These are phyloP conservation scores for Cutaneotrichosporon sp. DNA, from an alignment of 1,284 basidiomycete species.

Conservation along the genomic window DNA sequence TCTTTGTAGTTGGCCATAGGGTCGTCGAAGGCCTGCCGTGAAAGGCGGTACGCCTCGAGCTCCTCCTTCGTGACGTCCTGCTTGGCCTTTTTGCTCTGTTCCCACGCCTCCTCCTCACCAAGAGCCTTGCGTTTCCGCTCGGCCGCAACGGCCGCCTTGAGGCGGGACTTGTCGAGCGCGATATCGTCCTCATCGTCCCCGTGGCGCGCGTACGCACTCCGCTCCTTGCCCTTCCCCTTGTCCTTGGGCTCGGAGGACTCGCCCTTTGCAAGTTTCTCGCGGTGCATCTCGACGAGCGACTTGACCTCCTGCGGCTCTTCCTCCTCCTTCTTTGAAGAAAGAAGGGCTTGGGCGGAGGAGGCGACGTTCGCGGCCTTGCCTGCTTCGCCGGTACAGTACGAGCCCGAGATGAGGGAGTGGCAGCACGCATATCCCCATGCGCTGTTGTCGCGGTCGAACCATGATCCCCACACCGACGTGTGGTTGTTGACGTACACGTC, in stretches of 20 bases:
- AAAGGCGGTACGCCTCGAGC: slow-evolving; percentile 56
- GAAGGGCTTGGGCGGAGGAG: slow-evolving; percentile 64
- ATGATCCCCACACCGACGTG: slow-evolving; percentile 91
- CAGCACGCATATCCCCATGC: slow-evolving; percentile 95
- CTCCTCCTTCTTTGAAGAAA: slow-evolving; percentile 48
- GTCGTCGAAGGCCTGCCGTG: slow-evolving; percentile 45
- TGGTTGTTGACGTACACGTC: slow-evolving; percentile 96
- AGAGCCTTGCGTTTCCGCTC: slow-evolving; percentile 72
- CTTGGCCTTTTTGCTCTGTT: slow-evolving; percentile 46
- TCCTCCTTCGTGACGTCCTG: slow-evolving; percentile 87
- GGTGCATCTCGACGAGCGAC: slow-evolving; percentile 44
- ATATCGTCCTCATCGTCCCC: slow-evolving; percentile 64
- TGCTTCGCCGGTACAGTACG: slow-evolving; percentile 87
- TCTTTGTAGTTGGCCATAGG: slow-evolving; percentile 50
- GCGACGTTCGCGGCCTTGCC: slow-evolving; percentile 74
- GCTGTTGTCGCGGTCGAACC: slow-evolving; percentile 67
- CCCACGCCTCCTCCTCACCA: slow-evolving; percentile 54
- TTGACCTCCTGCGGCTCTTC: slow-evolving; percentile 24
- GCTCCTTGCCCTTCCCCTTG: slow-evolving; percentile 2
- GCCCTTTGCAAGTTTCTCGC: slow-evolving; percentile 32
- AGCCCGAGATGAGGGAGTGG: slow-evolving; percentile 75
- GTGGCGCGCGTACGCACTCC: slow-evolving; percentile 44
- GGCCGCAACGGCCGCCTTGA: slow-evolving; percentile 66
- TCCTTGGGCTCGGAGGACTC: slow-evolving; percentile 41
- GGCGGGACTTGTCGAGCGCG: slow-evolving; percentile 60